Evolutionary conservation across 1,139 yeast genomes (phyloP).

Genomic region (Saccharomyces hybrid): DNA sequence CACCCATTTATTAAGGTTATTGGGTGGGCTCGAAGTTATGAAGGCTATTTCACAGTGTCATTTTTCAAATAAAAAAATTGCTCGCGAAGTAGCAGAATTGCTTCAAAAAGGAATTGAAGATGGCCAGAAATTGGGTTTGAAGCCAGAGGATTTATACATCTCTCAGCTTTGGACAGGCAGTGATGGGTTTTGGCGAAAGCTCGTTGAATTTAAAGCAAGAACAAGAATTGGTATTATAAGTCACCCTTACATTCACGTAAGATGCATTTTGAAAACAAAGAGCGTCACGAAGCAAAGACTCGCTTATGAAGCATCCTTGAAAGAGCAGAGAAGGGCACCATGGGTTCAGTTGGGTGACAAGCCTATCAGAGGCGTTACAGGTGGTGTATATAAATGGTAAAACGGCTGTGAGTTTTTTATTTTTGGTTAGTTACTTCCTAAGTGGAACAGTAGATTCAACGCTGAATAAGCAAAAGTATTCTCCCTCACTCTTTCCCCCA

Average conservation of each 20-base stretch:
- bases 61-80: constrained; percentile 72
- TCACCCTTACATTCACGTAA: constrained; percentile 74
- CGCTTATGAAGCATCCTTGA: constrained; percentile 49
- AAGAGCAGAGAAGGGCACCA: constrained; percentile 41
- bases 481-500: no score
- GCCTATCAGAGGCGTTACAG: constrained; percentile 39
- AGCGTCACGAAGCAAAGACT: constrained; percentile 52
- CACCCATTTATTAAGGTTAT: constrained; percentile 68
- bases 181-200: constrained; percentile 67
- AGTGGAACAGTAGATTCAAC: no score
- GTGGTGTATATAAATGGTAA: constrained; percentile 48
- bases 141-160: constrained; percentile 59
- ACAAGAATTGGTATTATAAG: constrained; percentile 78
- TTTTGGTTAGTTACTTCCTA: no score
- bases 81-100: constrained; percentile 72
- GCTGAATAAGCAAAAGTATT: no score
- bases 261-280: constrained; percentile 63
- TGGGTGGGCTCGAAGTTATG: constrained; percentile 58
- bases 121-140: constrained; percentile 52
- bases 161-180: constrained; percentile 89
- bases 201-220: constrained; percentile 83
- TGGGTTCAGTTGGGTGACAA: constrained; percentile 38
- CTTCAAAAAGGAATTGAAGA: constrained; percentile 67
- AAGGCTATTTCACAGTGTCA: constrained; percentile 90
- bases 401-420: constrained; percentile 1